Percentiles rank a stretch among this genome's conserved stretches.
phyloP scores from a whole-genome alignment of 495 filamentous ascomycete genomes.

The Cryomyces minteri region DNA sequence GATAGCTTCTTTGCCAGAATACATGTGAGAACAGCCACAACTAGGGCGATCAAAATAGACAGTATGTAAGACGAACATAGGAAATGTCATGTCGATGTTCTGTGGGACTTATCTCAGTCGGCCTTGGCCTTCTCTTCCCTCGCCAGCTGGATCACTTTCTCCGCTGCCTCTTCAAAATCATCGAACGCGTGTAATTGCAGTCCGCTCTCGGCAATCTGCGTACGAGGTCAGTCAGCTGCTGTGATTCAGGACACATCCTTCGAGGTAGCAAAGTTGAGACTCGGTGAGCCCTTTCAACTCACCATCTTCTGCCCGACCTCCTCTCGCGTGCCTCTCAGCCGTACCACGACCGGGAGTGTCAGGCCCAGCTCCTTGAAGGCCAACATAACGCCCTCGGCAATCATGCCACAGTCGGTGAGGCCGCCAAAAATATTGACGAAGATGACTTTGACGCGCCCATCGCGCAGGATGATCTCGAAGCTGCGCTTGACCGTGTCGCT shows the following conservation, averaged over 20 bases:
- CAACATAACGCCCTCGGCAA: conserved; percentile 62
- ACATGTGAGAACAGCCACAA: too few relatives aligned
- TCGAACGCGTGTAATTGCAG: conserved; percentile 60
- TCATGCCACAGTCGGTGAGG: conserved; percentile 72
- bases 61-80: too few relatives aligned
- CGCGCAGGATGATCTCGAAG: conserved; percentile 53
- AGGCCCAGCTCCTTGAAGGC: conserved; percentile 58
- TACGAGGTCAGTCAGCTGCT: background rate
- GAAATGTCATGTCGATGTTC: too few relatives aligned
- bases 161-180: conserved; percentile 62
- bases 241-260: too few relatives aligned
- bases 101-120: too few relatives aligned
- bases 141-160: conserved; percentile 54
- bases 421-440: conserved; percentile 91
- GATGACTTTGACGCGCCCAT: conserved; percentile 50
- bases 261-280: background rate
- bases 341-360: conserved; percentile 60
- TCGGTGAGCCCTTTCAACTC: conserved; percentile 7
- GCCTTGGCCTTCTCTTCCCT: background rate
- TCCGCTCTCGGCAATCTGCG: conserved; percentile 51
- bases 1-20: too few relatives aligned
- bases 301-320: conserved; percentile 55
- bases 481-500: conserved; percentile 62
- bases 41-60: too few relatives aligned
- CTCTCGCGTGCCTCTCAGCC: conserved; percentile 72